Percentiles rank a stretch among this genome's conserved stretches.
These are phyloP conservation scores for Exophiala xenobiotica DNA, from an alignment of 2,329 filamentous ascomycete species.

Conservation along the genomic window DNA sequence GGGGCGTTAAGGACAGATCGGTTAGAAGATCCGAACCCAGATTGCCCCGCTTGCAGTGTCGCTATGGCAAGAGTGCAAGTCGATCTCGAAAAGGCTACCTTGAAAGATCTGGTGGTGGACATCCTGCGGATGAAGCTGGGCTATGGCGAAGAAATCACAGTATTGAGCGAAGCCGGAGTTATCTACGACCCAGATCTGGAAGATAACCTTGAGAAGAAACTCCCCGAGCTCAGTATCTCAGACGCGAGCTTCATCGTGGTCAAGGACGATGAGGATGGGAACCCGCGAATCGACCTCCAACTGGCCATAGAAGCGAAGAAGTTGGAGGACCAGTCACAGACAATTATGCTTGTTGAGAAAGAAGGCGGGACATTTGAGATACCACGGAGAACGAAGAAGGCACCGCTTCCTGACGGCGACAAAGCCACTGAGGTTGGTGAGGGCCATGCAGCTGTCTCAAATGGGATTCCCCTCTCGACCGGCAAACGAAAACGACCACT, in stretches of 20 bases:
- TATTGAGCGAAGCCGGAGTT: constrained; percentile 72
- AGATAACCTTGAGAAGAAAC: constrained; percentile 77
- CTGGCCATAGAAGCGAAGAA: constrained; percentile 49
- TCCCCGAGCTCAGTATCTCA: constrained; percentile 73
- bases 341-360: constrained; percentile 40
- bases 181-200: constrained; percentile 88
- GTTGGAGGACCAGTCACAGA: constrained; percentile 38
- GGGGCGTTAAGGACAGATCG: constrained; percentile 54
- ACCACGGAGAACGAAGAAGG: constrained; percentile 46
- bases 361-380: constrained; percentile 43
- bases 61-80: constrained; percentile 66
- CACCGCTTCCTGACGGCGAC: constrained; percentile 11
- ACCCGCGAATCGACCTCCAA: constrained; percentile 74
- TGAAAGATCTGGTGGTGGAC: constrained; percentile 75
- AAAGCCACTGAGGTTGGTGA: constrained; percentile 8
- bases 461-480: constrained; percentile 8
- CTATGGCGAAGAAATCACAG: constrained; percentile 77
- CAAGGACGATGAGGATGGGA: constrained; percentile 66
- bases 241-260: constrained; percentile 76
- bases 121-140: constrained; percentile 69
- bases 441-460: constrained; percentile 11
- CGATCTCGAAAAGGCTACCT: constrained; percentile 69
- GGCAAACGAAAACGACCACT: constrained; percentile 26
- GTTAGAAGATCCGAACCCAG: constrained; percentile 69
- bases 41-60: constrained; percentile 80